Percentiles rank a stretch among this genome's conserved stretches.
Conservation (phyloP, 441 rosid species). For the Brassica balearica region DNA sequence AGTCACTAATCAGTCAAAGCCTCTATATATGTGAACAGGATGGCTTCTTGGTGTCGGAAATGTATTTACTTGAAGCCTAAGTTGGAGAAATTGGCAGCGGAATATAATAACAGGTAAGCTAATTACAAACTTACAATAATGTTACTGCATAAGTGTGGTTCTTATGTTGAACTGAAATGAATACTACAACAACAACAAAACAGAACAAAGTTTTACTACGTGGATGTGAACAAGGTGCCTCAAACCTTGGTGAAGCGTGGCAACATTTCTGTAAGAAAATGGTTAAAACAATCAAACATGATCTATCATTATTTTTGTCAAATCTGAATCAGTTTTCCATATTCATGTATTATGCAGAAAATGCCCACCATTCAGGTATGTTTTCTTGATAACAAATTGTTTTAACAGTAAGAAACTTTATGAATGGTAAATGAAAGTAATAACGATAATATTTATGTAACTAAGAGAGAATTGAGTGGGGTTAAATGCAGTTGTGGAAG, state of each 20-base stretch:
- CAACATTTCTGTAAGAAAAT: constrained; percentile 66
- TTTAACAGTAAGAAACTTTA: neutral
- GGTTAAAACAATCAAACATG: neutral
- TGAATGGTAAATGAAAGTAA: neutral
- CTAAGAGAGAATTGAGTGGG: neutral
- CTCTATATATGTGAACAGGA: constrained; percentile 51
- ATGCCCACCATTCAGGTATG: constrained; percentile 92
- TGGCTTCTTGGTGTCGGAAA: constrained; percentile 95
- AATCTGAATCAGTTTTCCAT: constrained; percentile 14
- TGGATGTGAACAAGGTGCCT: constrained; percentile 89
- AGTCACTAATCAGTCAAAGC: neutral
- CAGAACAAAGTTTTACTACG: constrained; percentile 71
- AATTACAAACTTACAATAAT: neutral
- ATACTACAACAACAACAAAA: neutral
- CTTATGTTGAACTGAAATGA: neutral
- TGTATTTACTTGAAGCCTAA: constrained; percentile 93
- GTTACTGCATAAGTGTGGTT: neutral
- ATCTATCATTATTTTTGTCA: neutral
- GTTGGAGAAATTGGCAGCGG: constrained; percentile 81
- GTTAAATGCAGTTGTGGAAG: constrained; percentile 71
- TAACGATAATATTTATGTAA: constrained; percentile 4
- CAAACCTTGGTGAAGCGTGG: constrained; percentile 83
- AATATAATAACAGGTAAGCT: constrained; percentile 57
- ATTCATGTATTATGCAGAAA: constrained; percentile 52
- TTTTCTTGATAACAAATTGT: neutral